Evolutionary conservation across 2,329 filamentous ascomycete species (phyloP).

Genomic region (Lachnum nothofagi): DNA sequence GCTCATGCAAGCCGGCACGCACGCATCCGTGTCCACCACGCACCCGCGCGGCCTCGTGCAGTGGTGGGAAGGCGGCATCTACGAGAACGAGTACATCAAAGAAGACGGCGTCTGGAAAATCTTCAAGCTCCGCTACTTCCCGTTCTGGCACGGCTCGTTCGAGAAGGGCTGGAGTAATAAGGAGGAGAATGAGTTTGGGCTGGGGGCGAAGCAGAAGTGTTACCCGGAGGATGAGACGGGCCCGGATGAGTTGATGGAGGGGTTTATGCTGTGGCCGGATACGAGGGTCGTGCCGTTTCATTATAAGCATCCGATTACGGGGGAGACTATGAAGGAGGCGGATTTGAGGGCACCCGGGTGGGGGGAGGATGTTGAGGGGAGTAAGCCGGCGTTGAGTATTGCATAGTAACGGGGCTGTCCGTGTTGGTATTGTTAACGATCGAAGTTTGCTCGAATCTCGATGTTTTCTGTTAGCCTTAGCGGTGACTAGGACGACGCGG

Average conservation of each 20-base stretch:
- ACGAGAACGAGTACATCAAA: conserved; percentile 56
- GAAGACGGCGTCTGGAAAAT: conserved; percentile 51
- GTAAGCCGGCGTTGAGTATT: conserved; percentile 40
- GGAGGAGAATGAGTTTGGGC: conserved; percentile 46
- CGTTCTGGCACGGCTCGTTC: conserved; percentile 52
- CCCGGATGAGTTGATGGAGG: conserved; percentile 48
- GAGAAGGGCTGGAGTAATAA: conserved; percentile 51
- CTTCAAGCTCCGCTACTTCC: conserved; percentile 50
- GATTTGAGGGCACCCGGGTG: conserved; percentile 45
- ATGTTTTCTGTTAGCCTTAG: too few species aligned
- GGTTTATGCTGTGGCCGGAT: conserved; percentile 53
- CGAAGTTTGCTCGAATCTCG: too few species aligned
- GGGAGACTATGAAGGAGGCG: conserved; percentile 40
- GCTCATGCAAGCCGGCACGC: conserved; percentile 51
- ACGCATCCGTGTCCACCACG: conserved; percentile 44
- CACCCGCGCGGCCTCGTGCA: conserved; percentile 50
- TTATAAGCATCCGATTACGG: conserved; percentile 48
- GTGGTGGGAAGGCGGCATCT: conserved; percentile 55
- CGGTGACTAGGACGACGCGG: too few species aligned
- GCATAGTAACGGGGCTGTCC: too few species aligned
- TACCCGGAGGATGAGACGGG: conserved; percentile 46
- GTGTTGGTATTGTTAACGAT: too few species aligned
- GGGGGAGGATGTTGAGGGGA: conserved; percentile 38
- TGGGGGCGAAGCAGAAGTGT: conserved; percentile 45
- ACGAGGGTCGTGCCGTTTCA: conserved; percentile 51